Base-by-base conservation (phyloP, 352 stramenopile species). In the Globisporangium acanthophoron region DNA sequence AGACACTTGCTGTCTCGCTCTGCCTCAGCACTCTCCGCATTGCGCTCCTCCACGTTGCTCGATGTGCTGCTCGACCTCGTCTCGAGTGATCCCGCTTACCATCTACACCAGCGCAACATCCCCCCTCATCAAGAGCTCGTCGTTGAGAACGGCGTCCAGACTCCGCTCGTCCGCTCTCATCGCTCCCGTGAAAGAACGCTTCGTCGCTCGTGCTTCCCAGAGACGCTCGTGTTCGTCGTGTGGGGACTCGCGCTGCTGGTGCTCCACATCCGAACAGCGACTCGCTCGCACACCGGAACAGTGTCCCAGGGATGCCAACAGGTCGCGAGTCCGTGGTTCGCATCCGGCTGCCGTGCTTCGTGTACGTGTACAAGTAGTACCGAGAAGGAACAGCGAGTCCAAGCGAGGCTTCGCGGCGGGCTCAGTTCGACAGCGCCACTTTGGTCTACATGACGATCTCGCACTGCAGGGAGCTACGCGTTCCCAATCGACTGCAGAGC, bases 381-480 rank as follows among this genome's bases (percentile, higher is more conserved):
- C 41, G 43, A n/a, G 15, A 65, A 47, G 58, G 35, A 3, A 46
- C 33, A 0, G 15, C 1, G 20, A 61, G 33, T 6, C 41, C 53
- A 0, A 40, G 21, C 21, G 37, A 61, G 12, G 13, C 31, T 8
- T 43, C 52, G 35, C 50, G 43, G 35, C 50, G 43, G 29, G 24
- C 35, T 1, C 13, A 16, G 13, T 40, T 69, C 11, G 44, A 69
- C 35, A 51, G 57, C 4, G 40, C 53, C n/a, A 55, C 20, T 3
- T 39, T 68, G 1, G 45, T 58, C 15, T 40, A 64, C 13, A 40
- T 74, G 18, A 45, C 27, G 15, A 46, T 74, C 37, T 59, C 56
- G 31, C 66, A 74, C 33, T 74, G 63, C 51, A 43, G 56, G 1
- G 52, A 47, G 1, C 58, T 78, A 1, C 21, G 12, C 18, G 35